Evolutionary conservation across 768 basidiomycete genomes (phyloP), one percentile per base, ranked within the genome.

Genomic region (Paxillus rubicundulus): DNA sequence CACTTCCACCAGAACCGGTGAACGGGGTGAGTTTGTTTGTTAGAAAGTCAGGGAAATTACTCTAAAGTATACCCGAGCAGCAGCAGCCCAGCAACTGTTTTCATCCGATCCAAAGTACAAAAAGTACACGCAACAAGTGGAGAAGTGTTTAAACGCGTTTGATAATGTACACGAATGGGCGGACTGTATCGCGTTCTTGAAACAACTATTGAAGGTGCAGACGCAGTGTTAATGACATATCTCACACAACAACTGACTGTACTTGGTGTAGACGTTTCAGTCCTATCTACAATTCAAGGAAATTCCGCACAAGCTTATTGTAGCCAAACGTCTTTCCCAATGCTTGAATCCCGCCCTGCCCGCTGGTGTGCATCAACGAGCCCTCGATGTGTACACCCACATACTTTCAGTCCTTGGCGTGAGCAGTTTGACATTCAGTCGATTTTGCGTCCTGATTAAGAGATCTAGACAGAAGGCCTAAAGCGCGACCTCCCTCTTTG

Each of bases 131-230:
- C 85, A 87, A 50, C 89, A 92, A 61, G 91, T 99, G 44, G 97
- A 99, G 67, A 88, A 87, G 72, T 92, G 90, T 60, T 77, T 99
- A 43, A 87, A 85, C 55, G 86, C 92, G 2, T 98, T 99, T 64
- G 94, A 97, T 64, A 91, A 85, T 63, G 92, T 97, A 53, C 92
- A 96, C 52, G 97, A 99, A 74, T 99, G 97, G 97, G 95, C 97
- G 54, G 97, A 99, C 74, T 98, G 94, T 69, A 98, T 97, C 65
- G 87, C 95, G 37, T 99, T 98, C 72, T 71, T 99, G 69, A 95
- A 95, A 66, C 89, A 94, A 60, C 71, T 97, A 54, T 81, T 96
- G 54, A 97, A 97, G 80, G 93, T 91, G 61, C 40, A 69, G 58
- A 38, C 20, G 28, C 30, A 30, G 45, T 33, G 32, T 4, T 30